A percentile compares a stretch with the other conserved stretches of the same genome.
These are phyloP conservation scores for Hemisphaericaspora nanyangensis DNA, from an alignment of 805 yeast species.

Conservation along the genomic window DNA sequence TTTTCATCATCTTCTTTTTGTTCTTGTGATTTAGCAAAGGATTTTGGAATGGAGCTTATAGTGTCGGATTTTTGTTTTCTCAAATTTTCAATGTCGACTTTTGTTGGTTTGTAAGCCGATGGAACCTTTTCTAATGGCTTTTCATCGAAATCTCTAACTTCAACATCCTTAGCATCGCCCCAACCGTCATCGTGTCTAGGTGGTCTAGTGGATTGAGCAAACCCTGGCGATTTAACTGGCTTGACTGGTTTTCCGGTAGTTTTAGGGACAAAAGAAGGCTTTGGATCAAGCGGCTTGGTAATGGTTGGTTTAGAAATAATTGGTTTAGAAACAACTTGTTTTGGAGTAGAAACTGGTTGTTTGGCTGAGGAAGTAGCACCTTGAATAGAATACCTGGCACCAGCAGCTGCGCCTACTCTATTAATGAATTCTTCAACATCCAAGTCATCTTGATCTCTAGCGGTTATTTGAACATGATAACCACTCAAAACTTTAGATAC, in stretches of 20 bases:
- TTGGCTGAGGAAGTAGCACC: constrained; percentile 13
- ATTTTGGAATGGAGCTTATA: constrained; percentile 39
- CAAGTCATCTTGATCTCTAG: constrained; percentile 90
- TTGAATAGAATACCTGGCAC: constrained; percentile 78
- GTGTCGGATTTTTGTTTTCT: constrained; percentile 48
- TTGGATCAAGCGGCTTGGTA: constrained; percentile 20
- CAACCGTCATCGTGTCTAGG: constrained; percentile 49
- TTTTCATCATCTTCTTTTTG: constrained; percentile 43
- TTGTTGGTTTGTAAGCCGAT: constrained; percentile 63
- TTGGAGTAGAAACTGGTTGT: constrained; percentile 17
- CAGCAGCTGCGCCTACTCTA: constrained; percentile 86
- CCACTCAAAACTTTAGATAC: constrained; percentile 69
- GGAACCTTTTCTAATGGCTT: constrained; percentile 52
- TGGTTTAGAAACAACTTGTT: constrained; percentile 25
- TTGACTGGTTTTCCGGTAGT: constrained; percentile 40
- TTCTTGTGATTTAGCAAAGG: constrained; percentile 10
- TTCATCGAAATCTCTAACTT: constrained; percentile 49
- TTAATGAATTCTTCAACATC: constrained; percentile 71
- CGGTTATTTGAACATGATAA: constrained; percentile 94
- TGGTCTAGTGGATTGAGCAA: constrained; percentile 3
- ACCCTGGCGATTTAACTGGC: constrained; percentile 26
- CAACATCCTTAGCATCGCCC: constrained; percentile 62
- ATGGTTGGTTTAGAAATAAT: constrained; percentile 23
- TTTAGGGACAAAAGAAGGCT: constrained; percentile 28
- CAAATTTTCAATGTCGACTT: constrained; percentile 55